Percentiles rank a stretch among this genome's conserved stretches.
Evolutionary conservation across 1,284 basidiomycete species (phyloP).

Genomic region (Papiliotrema fonsecae): DNA sequence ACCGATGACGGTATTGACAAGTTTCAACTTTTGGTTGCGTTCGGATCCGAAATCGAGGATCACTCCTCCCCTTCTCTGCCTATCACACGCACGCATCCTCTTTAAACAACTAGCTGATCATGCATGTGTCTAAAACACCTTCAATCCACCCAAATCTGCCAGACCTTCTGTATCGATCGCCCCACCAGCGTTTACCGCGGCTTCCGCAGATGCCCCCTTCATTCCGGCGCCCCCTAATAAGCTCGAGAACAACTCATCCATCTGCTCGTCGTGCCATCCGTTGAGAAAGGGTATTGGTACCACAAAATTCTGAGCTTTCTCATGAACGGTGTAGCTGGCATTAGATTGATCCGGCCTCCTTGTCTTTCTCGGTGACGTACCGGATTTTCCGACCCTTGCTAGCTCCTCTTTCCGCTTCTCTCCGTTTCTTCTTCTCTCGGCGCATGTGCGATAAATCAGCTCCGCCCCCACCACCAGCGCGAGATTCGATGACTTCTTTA

Average conservation of each 20-base stretch:
- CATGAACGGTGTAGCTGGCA: constrained; percentile 78
- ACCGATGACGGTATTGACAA: too few relatives aligned
- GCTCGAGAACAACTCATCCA: constrained; percentile 83
- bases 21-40: too few relatives aligned
- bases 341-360: background rate
- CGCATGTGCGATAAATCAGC: constrained; percentile 34
- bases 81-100: too few relatives aligned
- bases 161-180: constrained; percentile 12
- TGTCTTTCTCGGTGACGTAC: constrained; percentile 52
- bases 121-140: constrained; percentile 21
- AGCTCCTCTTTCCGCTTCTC: constrained; percentile 85
- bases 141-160: constrained; percentile 25
- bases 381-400: constrained; percentile 83
- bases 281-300: constrained; percentile 64
- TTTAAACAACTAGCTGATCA: too few relatives aligned
- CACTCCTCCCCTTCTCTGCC: too few relatives aligned
- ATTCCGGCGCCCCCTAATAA: constrained; percentile 59
- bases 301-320: constrained; percentile 91
- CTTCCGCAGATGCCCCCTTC: constrained; percentile 20
- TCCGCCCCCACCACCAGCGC: constrained; percentile 27
- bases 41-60: too few relatives aligned
- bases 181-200: constrained; percentile 10
- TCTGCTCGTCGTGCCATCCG: constrained; percentile 87
- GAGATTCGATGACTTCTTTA: constrained; percentile 74
- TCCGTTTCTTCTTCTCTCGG: constrained; percentile 60